Evolutionary conservation across 1,139 yeast genomes (phyloP).

Genomic region (Casaregolazyma lundiana): DNA sequence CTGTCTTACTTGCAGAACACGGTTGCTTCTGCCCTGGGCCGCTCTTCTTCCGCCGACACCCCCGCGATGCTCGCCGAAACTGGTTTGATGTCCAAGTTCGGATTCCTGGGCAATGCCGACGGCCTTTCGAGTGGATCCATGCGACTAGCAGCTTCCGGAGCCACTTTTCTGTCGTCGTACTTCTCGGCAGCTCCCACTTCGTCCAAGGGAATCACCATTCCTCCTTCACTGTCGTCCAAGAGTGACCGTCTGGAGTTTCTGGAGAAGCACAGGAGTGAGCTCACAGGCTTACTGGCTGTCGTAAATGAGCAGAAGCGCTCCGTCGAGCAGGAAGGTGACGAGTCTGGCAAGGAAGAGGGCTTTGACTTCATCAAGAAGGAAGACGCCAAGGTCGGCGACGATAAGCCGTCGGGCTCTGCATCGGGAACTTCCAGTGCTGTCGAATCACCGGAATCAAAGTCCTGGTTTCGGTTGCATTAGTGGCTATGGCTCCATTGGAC

Average conservation of each 20-base stretch:
- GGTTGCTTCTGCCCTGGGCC: conserved; percentile 6
- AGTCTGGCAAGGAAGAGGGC: conserved; percentile 4
- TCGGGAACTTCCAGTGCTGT: conserved; percentile 6
- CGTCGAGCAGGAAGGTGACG: conserved; percentile 18
- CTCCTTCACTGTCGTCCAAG: conserved; percentile 16
- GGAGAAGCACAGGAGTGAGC: conserved; percentile 19
- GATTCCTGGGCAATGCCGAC: conserved; percentile 19
- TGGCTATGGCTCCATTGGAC: not conserved
- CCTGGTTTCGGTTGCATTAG: conserved; percentile 11
- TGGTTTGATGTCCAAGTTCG: conserved; percentile 26
- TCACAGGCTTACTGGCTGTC: conserved; percentile 17
- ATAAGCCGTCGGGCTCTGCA: not conserved
- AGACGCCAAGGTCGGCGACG: conserved; percentile 14
- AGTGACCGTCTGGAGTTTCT: conserved; percentile 19
- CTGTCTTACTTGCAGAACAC: conserved; percentile 10
- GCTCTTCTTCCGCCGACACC: not conserved
- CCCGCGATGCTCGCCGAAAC: not conserved
- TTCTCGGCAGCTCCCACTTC: conserved; percentile 6
- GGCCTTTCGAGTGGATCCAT: conserved; percentile 8
- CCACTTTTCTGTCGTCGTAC: conserved; percentile 10
- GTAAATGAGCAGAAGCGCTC: conserved; percentile 22
- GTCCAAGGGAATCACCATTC: conserved; percentile 11
- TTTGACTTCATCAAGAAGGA: conserved; percentile 27
- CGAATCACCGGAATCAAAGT: conserved; percentile 1
- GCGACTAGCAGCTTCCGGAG: conserved; percentile 6